A percentile compares a stretch with the other conserved stretches of the same genome.
phyloP scores from a whole-genome alignment of 768 basidiomycete species.

The Leccinum ochraceum region DNA sequence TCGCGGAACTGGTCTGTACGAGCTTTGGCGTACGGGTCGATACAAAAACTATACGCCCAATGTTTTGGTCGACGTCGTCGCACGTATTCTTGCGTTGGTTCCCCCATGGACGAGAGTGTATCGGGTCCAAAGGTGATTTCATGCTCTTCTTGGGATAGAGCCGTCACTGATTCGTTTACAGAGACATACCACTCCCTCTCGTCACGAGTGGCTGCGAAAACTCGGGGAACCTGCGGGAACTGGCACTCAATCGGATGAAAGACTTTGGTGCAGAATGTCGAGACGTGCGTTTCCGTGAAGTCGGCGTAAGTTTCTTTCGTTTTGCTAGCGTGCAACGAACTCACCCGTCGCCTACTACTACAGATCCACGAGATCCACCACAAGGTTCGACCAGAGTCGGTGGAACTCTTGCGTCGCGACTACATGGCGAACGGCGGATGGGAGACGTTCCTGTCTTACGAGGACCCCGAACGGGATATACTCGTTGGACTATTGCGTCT shows the following conservation, averaged over 20 bases:
- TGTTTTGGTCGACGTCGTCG: constrained; percentile 95
- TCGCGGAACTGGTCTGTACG: constrained; percentile 93
- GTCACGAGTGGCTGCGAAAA: constrained; percentile 98
- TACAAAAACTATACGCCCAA: constrained; percentile 99
- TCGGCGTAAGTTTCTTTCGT: constrained; percentile 66
- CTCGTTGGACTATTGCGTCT: constrained; percentile 90
- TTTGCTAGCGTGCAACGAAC: not conserved
- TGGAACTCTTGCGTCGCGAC: constrained; percentile 93
- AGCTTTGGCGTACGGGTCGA: constrained; percentile 94
- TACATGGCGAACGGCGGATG: constrained; percentile 98
- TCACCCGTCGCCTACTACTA: constrained; percentile 5
- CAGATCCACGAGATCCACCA: constrained; percentile 99
- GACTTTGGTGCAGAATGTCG: constrained; percentile 98
- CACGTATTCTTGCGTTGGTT: constrained; percentile 91
- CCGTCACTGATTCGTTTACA: constrained; percentile 30
- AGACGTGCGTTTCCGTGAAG: constrained; percentile 97
- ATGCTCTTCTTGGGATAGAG: constrained; percentile 2
- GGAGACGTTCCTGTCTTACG: constrained; percentile 99
- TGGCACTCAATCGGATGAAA: constrained; percentile 97
- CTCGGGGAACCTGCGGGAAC: constrained; percentile 93
- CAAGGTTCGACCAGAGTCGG: constrained; percentile 92
- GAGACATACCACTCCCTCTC: constrained; percentile 95
- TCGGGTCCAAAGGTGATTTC: constrained; percentile 83
- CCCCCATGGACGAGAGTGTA: constrained; percentile 99
- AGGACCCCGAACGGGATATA: constrained; percentile 97